Conservation (phyloP, 345 rosid genomes). For the Sisymbrium altissimum region DNA sequence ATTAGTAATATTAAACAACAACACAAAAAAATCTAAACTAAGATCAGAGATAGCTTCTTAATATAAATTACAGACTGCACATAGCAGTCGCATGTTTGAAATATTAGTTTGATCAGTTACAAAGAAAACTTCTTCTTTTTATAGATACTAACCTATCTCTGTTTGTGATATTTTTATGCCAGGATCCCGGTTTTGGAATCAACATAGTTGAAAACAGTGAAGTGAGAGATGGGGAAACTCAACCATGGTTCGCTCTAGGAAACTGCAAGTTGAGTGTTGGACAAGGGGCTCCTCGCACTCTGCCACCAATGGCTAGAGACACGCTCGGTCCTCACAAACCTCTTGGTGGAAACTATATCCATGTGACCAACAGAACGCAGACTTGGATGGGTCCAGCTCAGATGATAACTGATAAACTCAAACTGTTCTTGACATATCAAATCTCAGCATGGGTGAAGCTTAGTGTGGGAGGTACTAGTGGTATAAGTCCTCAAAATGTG, state of each 20-base stretch:
- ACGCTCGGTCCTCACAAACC: constrained; percentile 67
- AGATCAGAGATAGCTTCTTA: neutral
- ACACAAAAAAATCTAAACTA: neutral
- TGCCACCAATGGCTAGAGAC: constrained; percentile 78
- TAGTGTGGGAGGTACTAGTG: constrained; percentile 45
- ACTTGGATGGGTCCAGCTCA: constrained; percentile 99
- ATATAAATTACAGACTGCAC: neutral
- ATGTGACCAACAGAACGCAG: constrained; percentile 69
- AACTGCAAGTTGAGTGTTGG: constrained; percentile 56
- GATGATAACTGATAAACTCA: constrained; percentile 64
- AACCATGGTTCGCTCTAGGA: constrained; percentile 85
- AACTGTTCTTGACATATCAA: constrained; percentile 78
- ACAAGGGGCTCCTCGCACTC: constrained; percentile 61
- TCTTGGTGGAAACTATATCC: constrained; percentile 62
- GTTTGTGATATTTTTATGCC: neutral
- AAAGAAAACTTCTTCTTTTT: too few relatives aligned
- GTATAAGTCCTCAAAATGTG: constrained; percentile 54
- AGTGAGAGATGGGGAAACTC: constrained; percentile 41
- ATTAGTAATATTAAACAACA: neutral
- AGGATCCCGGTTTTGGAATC: constrained; percentile 67
- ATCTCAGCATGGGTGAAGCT: constrained; percentile 87
- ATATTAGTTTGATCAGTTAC: neutral
- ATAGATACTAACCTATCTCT: neutral
- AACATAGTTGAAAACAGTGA: constrained; percentile 68
- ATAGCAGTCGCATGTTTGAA: neutral